phyloP scores from a whole-genome alignment of 2,329 filamentous ascomycete genomes.

The Cladosporium halotolerans region DNA sequence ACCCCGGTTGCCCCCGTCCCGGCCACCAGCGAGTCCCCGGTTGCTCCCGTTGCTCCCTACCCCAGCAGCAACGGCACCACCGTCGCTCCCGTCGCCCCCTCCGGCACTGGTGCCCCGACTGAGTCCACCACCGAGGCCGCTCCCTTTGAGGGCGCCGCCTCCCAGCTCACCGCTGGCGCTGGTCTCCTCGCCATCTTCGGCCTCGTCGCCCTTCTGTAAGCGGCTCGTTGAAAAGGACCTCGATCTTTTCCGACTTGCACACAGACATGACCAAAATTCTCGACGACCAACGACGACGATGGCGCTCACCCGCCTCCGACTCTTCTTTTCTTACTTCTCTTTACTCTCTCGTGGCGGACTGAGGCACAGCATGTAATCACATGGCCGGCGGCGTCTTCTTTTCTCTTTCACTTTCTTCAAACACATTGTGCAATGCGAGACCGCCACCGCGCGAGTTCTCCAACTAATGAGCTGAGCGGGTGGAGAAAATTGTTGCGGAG shows the following conservation, averaged over 20 bases:
- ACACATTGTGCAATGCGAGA: background rate
- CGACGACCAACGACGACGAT: background rate
- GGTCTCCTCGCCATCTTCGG: constrained; percentile 49
- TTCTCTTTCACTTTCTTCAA: background rate
- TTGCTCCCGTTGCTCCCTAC: constrained; percentile 15
- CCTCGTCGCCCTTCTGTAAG: constrained; percentile 35
- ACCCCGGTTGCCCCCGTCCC: background rate
- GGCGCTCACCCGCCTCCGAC: background rate
- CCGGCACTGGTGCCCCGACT: constrained; percentile 14
- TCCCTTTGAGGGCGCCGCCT: constrained; percentile 47
- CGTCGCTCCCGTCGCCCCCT: constrained; percentile 10
- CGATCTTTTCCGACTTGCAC: background rate
- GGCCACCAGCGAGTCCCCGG: constrained; percentile 7
- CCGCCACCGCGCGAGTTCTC: background rate
- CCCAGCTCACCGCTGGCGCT: constrained; percentile 44
- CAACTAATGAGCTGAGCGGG: constrained; percentile 5
- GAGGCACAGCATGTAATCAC: constrained; percentile 2
- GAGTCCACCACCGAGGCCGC: constrained; percentile 21
- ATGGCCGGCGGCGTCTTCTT: constrained; percentile 1
- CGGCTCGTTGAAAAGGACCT: background rate
- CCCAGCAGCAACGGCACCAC: constrained; percentile 22
- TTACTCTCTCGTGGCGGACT: background rate
- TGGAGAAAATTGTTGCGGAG: constrained; percentile 1
- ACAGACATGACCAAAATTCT: background rate
- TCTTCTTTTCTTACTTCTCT: background rate